Base-by-base conservation (phyloP, 2,329 filamentous ascomycete species). In the Gnomoniopsis sp. region DNA sequence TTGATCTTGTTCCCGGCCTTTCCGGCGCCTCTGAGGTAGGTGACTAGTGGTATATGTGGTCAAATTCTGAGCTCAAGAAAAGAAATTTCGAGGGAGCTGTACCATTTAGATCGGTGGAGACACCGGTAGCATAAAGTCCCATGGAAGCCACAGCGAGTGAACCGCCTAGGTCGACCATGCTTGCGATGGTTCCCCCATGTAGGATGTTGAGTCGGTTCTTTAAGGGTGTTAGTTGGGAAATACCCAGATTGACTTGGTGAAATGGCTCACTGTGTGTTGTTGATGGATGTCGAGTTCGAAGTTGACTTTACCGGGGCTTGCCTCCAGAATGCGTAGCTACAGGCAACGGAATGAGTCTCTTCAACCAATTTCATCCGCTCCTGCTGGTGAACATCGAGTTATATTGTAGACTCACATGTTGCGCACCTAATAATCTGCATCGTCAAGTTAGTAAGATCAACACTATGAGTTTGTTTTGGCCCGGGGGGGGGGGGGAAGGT, bases 131-230 rank as follows among this genome's bases (percentile, higher is more conserved):
- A 65, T 83, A 88, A 1, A 85, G 73, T 0, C 85, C 85, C 62
- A 80, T 85, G 1, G 86, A 88, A 1, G 85, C 85, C 2, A 88
- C 84, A 11, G 85, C 86, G 2, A 88, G 75, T 0, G 85, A 88
- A 15, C 85, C 85, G 12, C 85, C 85, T 0, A 88, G 74, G 62
- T 88, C 86, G 30, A 88, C 87, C 74, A 93, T 87, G 69, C 86
- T 89, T 3, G 90, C 90, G 30, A 93, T 86, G 0, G 89, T 90
- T 3, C 90, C 90, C 19, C 90, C 90, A 66, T 93, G 90, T 30
- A 93, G 80, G 38, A 88, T 92, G 55, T 86, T 82, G 0, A 93
- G 77, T 1, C 90, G 86, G 68, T 93, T 93, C 88, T 92, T 34
- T n/a, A 12, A 2, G 43, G 23, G 14, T 8, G 50, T 58, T 51